Conservation (phyloP, 257 asterid genomes). For the Solanum medicagineum region DNA sequence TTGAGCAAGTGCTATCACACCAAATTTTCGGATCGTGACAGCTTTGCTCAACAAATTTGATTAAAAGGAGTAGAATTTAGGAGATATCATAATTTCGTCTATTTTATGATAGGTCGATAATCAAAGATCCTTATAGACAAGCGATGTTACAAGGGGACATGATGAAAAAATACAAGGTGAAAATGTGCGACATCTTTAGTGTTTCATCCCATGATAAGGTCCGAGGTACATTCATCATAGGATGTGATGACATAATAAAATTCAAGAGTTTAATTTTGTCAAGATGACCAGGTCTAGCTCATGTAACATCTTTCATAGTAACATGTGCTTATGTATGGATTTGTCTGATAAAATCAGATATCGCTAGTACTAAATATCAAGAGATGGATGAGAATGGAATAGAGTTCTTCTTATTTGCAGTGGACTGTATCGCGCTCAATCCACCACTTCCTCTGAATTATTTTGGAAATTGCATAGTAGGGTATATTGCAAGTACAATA, state of each 20-base stretch:
- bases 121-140: background rate
- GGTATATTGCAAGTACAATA: background rate
- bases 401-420: background rate
- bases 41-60: background rate
- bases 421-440: background rate
- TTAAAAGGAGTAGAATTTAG: background rate
- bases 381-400: background rate
- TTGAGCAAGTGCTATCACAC: too few relatives aligned
- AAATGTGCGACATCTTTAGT: background rate
- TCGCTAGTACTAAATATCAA: background rate
- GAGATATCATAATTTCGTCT: background rate
- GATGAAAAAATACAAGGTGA: background rate
- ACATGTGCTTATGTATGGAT: background rate
- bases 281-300: constrained; percentile 4
- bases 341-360: background rate
- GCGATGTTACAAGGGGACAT: background rate
- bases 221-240: constrained; percentile 11
- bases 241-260: background rate
- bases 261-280: constrained; percentile 1
- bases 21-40: too few relatives aligned
- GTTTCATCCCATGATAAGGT: background rate
- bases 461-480: constrained; percentile 35
- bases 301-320: background rate
- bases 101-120: constrained; percentile 2
- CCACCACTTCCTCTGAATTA: constrained; percentile 17